Percentiles rank a stretch among this genome's conserved stretches.
phyloP scores from a whole-genome alignment of 257 asterid species.

The Nicotiana tomentosiformis region DNA sequence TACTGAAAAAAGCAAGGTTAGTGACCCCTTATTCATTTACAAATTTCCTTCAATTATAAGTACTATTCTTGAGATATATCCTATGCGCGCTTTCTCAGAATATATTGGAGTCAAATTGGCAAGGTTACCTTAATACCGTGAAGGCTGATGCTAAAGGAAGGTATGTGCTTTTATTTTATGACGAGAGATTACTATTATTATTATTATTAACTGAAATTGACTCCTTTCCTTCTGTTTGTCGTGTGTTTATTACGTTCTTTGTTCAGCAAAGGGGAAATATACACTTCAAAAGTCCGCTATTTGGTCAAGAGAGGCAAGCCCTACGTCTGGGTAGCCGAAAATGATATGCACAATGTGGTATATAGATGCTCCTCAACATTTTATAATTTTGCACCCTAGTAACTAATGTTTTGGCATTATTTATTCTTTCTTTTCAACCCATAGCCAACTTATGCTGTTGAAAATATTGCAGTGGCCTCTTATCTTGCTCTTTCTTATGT shows the following conservation, averaged over 20 bases:
- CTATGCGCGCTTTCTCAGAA: slow-evolving; percentile 33
- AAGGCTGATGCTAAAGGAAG: slow-evolving; percentile 84
- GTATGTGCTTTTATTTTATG: slow-evolving; percentile 19
- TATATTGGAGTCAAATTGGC: slow-evolving; percentile 84
- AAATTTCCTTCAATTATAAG: not conserved
- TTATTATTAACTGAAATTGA: not conserved
- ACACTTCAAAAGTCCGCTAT: slow-evolving; percentile 75
- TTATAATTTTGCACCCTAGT: not conserved
- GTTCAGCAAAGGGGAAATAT: slow-evolving; percentile 71
- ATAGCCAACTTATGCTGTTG: not conserved
- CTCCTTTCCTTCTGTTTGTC: not conserved
- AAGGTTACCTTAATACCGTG: slow-evolving; percentile 68
- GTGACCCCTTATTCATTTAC: not conserved
- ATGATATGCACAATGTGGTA: slow-evolving; percentile 93
- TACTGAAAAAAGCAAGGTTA: slow-evolving; percentile 85
- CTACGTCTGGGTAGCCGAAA: slow-evolving; percentile 80
- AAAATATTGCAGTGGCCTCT: not conserved
- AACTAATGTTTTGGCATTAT: not conserved
- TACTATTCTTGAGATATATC: not conserved
- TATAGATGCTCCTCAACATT: not conserved
- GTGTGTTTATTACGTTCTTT: not conserved
- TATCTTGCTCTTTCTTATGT: not conserved
- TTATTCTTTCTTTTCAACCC: not conserved
- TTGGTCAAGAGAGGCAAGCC: slow-evolving; percentile 72
- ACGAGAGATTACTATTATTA: not conserved